Evolutionary conservation across 441 rosid species (phyloP), one percentile per base, ranked within the genome.

Genomic region (Geranium incanum): DNA sequence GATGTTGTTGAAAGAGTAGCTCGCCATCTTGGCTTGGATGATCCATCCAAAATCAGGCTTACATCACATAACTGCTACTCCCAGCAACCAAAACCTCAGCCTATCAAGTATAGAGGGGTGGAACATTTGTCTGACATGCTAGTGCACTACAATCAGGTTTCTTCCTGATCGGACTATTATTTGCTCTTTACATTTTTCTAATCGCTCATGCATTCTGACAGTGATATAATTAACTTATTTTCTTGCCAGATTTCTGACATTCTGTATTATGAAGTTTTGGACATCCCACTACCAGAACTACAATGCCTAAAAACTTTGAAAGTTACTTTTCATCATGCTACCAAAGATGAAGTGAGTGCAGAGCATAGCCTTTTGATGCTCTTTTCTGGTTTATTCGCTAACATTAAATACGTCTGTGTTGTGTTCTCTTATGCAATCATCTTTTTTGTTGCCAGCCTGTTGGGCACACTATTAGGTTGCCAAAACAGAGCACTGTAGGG

Each of bases 51-150:
- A 80, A 86, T 87, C 68, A 86, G 94, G 84, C 81, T 87, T 33
- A 87, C 94, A 57, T 80, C 91, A 79, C 94, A 87, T 72, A 89
- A 89, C 78, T 87, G 91, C 72, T 87, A 89, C 80, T 87, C 91
- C 38, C 91, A 87, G 87, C 91, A 86, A 77, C 94, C 94, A 62
- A 87, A 89, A 73, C 91, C 94, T 68, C 88, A 83, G 78, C 94
- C 94, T 75, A 84, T 89, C 77, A 89, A 87, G 79, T 87, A 84
- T 72, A 87, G 86, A 52, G 91, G 89, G 59, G 84, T 84, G 48
- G 88, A 86, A 48, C 91, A 80, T 74, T 81, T 87, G 82, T 79
- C 86, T 75, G 91, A 87, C 76, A 87, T 89, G 92, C 85, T 87
- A 66, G 81, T 83, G 69, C 91, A 89, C 81, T 87, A 87, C 83